These are phyloP conservation scores for Cadophora malorum DNA, from an alignment of 2,329 filamentous ascomycete genomes.

Conservation along the genomic window DNA sequence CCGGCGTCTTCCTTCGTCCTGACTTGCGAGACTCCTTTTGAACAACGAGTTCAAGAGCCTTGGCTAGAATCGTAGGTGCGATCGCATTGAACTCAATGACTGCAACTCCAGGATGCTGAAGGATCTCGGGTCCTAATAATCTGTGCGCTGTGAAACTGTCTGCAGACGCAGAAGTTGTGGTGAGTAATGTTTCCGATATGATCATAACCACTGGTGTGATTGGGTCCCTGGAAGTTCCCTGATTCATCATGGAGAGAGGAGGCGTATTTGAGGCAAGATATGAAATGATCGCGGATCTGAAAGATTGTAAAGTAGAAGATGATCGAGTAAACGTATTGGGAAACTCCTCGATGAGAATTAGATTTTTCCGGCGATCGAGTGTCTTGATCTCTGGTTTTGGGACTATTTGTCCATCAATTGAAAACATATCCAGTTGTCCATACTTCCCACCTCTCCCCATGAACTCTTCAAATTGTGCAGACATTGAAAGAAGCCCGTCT, in stretches of 20 bases:
- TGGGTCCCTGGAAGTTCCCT: conserved; percentile 47
- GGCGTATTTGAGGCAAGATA: conserved; percentile 75
- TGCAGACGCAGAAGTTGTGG: conserved; percentile 81
- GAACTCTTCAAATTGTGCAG: conserved; percentile 91
- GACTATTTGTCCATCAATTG: conserved; percentile 38
- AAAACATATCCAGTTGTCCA: conserved; percentile 65
- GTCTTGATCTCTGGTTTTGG: conserved; percentile 43
- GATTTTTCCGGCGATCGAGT: conserved; percentile 51
- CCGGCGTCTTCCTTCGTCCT: conserved; percentile 75
- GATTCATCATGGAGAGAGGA: conserved; percentile 55
- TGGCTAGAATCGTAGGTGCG: conserved; percentile 82
- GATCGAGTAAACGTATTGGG: conserved; percentile 75
- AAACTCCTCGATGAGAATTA: conserved; percentile 83
- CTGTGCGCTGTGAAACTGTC: conserved; percentile 95
- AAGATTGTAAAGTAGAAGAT: conserved; percentile 69
- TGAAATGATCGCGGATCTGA: conserved; percentile 76
- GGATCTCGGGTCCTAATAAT: conserved; percentile 83
- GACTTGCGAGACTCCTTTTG: conserved; percentile 85
- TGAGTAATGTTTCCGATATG: conserved; percentile 88
- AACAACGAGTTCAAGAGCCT: conserved; percentile 82
- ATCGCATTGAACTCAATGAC: conserved; percentile 93
- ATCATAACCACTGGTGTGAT: conserved; percentile 83
- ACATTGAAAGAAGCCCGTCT: conserved; percentile 71
- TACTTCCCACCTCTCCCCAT: conserved; percentile 82
- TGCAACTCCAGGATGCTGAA: conserved; percentile 78